Evolutionary conservation across 495 filamentous ascomycete genomes (phyloP).

Genomic region (Neurospora sp.): DNA sequence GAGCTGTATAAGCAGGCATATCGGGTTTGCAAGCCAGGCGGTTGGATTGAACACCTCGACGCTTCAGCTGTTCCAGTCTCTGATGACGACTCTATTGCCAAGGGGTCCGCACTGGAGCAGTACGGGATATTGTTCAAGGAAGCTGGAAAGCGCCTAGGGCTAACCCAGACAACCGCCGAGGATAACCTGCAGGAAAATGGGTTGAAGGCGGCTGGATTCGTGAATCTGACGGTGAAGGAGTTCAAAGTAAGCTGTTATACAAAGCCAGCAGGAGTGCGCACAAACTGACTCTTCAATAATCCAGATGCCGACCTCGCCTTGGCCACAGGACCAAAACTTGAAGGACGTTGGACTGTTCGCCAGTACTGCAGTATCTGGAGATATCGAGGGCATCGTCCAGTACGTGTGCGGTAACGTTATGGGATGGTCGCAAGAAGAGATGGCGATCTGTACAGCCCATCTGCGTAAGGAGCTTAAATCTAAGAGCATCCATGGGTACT

Average conservation of each 20-base stretch:
- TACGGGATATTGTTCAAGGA: conserved; percentile 26
- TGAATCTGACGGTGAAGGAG: conserved; percentile 22
- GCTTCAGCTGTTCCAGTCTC: conserved; percentile 23
- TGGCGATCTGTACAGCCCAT: not conserved
- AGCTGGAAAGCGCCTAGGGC: conserved; percentile 15
- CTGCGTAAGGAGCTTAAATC: not conserved
- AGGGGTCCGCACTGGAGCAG: conserved; percentile 24
- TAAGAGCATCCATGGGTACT: conserved; percentile 3
- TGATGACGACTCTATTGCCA: conserved; percentile 26
- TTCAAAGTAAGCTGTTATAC: conserved; percentile 9
- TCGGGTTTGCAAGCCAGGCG: conserved; percentile 37
- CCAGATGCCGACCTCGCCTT: conserved; percentile 28
- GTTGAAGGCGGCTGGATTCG: conserved; percentile 25
- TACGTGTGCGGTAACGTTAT: not conserved
- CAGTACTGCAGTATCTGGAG: not conserved
- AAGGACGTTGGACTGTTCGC: conserved; percentile 34
- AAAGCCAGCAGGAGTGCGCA: not conserved
- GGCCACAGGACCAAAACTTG: conserved; percentile 36
- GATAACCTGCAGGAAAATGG: conserved; percentile 15
- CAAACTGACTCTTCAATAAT: not conserved
- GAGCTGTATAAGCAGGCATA: conserved; percentile 35
- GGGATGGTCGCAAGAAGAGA: conserved; percentile 1
- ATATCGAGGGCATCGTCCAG: not conserved
- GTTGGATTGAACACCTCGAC: conserved; percentile 43
- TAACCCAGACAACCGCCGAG: conserved; percentile 15